Evolutionary conservation across 352 stramenopile species (phyloP).

Genomic region (Pythium oligandrum): DNA sequence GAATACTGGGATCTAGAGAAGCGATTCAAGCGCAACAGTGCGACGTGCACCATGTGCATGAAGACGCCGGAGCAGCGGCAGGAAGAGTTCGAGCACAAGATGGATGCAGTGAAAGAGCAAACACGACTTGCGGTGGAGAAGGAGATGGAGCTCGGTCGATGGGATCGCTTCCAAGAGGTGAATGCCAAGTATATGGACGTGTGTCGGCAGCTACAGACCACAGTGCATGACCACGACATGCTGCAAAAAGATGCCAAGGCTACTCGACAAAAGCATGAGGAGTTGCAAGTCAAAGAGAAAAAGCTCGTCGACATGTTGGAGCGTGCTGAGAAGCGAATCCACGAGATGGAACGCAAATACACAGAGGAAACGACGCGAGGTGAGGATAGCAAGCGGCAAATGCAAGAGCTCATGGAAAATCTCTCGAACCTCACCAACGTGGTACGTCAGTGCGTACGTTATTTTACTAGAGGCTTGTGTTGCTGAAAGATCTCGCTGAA

Average conservation of each 20-base stretch:
- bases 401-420: slow-evolving; percentile 63
- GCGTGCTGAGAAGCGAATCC: slow-evolving; percentile 14
- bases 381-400: slow-evolving; percentile 50
- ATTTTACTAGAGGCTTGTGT: not conserved
- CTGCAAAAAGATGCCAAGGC: slow-evolving; percentile 22
- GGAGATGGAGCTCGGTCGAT: slow-evolving; percentile 57
- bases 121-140: slow-evolving; percentile 42
- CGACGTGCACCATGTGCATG: slow-evolving; percentile 40
- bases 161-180: slow-evolving; percentile 62
- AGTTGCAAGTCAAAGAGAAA: slow-evolving; percentile 26
- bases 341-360: slow-evolving; percentile 25
- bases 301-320: slow-evolving; percentile 23
- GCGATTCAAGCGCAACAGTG: slow-evolving; percentile 39
- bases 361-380: slow-evolving; percentile 20
- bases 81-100: slow-evolving; percentile 29
- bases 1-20: slow-evolving; percentile 64
- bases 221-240: slow-evolving; percentile 18
- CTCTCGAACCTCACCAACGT: slow-evolving; percentile 56
- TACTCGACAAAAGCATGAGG: slow-evolving; percentile 3
- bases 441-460: slow-evolving; percentile 20
- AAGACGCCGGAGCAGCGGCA: slow-evolving; percentile 52
- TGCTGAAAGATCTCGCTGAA: not conserved
- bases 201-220: slow-evolving; percentile 33
- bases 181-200: slow-evolving; percentile 65
- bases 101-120: slow-evolving; percentile 45